Conservation (phyloP, 371 early-diverging fungal species). For the Mucor irregularis region DNA sequence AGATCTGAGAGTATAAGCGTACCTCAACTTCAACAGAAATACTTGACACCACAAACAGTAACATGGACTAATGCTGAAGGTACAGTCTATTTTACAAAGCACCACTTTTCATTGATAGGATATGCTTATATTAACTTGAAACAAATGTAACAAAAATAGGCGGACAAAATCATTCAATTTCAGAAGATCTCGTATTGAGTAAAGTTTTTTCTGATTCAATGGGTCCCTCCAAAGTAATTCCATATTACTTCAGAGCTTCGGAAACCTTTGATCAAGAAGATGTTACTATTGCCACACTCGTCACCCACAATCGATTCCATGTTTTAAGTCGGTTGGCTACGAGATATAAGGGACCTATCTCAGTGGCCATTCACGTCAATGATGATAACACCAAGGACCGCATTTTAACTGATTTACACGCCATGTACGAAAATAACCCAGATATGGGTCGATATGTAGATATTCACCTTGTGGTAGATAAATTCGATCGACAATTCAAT, state of each 20-base stretch:
- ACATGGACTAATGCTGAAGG: slow-evolving; percentile 34
- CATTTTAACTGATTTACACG: slow-evolving; percentile 48
- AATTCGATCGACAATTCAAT: slow-evolving; percentile 63
- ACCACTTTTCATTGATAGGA: too few species aligned
- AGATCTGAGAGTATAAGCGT: slow-evolving; percentile 13
- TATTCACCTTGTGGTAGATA: slow-evolving; percentile 60
- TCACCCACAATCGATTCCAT: slow-evolving; percentile 50
- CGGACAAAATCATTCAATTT: slow-evolving; percentile 25
- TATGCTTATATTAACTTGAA: background rate
- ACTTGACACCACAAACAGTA: slow-evolving; percentile 23
- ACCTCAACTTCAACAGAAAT: slow-evolving; percentile 20
- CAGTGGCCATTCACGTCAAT: slow-evolving; percentile 65
- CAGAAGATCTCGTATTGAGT: slow-evolving; percentile 55
- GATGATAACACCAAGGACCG: slow-evolving; percentile 53
- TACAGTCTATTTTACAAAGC: slow-evolving; percentile 19
- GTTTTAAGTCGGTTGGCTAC: slow-evolving; percentile 33
- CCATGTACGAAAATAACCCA: slow-evolving; percentile 49
- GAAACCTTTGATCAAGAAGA: slow-evolving; percentile 55
- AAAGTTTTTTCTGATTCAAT: slow-evolving; percentile 66
- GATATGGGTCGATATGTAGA: slow-evolving; percentile 57
- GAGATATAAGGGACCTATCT: slow-evolving; percentile 24
- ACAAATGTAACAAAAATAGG: background rate
- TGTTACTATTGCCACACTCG: slow-evolving; percentile 53
- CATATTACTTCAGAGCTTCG: slow-evolving; percentile 59
- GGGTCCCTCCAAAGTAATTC: slow-evolving; percentile 64